Conservation (phyloP, 176 grass and related monocot species). For the Secale cereale region DNA sequence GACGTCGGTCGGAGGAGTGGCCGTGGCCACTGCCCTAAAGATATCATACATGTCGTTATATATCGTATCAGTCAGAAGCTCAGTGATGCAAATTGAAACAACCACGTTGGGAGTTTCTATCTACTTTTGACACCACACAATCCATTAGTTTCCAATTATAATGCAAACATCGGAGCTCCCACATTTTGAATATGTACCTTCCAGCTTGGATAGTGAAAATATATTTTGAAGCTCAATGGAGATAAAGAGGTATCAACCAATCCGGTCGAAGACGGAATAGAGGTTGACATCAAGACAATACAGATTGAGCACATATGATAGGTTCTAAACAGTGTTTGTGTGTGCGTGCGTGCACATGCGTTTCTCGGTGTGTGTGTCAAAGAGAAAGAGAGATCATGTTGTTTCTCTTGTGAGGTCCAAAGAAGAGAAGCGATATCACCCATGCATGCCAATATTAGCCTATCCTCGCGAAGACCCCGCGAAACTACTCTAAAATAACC, state of each 20-base stretch:
- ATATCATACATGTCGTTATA: no score
- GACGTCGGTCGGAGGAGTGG: no score
- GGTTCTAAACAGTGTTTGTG: neutral
- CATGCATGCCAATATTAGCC: slow-evolving; percentile 29
- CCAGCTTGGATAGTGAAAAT: no score
- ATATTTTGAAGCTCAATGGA: no score
- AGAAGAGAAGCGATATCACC: neutral
- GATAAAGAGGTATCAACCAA: neutral
- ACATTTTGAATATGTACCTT: neutral
- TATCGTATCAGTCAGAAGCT: neutral
- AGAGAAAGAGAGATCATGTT: neutral
- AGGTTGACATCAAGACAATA: neutral
- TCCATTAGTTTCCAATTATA: neutral
- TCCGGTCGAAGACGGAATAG: neutral
- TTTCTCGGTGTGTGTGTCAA: neutral
- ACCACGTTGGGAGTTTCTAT: neutral
- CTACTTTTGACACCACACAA: neutral
- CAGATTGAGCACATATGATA: neutral
- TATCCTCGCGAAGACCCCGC: slow-evolving; percentile 23
- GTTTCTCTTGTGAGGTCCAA: neutral
- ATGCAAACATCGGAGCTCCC: no score
- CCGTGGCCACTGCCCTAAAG: no score
- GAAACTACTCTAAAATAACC: slow-evolving; percentile 30
- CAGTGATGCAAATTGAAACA: neutral
- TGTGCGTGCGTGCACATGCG: no score